Conservation (phyloP, 495 filamentous ascomycete species). For the Penicillium taxi region DNA sequence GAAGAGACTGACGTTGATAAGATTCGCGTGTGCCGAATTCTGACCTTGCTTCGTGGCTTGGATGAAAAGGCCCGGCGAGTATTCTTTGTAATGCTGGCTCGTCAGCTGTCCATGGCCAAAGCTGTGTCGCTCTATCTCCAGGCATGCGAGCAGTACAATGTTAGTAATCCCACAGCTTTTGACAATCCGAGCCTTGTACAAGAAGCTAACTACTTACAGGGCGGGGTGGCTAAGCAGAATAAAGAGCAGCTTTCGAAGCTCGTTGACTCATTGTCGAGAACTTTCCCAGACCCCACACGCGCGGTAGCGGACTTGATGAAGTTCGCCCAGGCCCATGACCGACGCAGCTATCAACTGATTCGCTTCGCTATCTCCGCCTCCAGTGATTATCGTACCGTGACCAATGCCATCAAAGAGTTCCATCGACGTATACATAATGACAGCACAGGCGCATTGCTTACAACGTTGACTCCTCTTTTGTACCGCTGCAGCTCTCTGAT, state of each 20-base stretch:
- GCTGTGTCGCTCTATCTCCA: conserved; percentile 65
- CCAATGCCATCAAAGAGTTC: conserved; percentile 83
- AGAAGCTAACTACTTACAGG: conserved; percentile 32
- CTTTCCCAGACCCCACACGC: conserved; percentile 63
- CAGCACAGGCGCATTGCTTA: conserved; percentile 54
- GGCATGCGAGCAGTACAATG: conserved; percentile 76
- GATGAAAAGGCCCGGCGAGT: conserved; percentile 74
- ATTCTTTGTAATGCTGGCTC: conserved; percentile 76
- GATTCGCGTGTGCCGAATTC: conserved; percentile 74
- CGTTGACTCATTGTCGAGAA: conserved; percentile 60
- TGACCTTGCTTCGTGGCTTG: conserved; percentile 70
- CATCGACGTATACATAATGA: conserved; percentile 67
- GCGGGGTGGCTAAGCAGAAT: conserved; percentile 65
- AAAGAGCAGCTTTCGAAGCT: conserved; percentile 59
- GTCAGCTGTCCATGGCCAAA: conserved; percentile 61
- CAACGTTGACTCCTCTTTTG: conserved; percentile 74
- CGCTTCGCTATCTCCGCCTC: conserved; percentile 76
- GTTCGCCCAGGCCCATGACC: conserved; percentile 87
- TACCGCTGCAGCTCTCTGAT: conserved; percentile 76
- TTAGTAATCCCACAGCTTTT: conserved; percentile 21
- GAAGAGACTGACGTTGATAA: conserved; percentile 67
- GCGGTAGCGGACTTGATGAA: conserved; percentile 69
- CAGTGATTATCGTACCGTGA: conserved; percentile 84
- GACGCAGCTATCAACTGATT: conserved; percentile 82
- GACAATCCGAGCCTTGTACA: too few species aligned